These are phyloP conservation scores for Leccinum truebloodii DNA, from an alignment of 768 basidiomycete genomes.

Conservation along the genomic window DNA sequence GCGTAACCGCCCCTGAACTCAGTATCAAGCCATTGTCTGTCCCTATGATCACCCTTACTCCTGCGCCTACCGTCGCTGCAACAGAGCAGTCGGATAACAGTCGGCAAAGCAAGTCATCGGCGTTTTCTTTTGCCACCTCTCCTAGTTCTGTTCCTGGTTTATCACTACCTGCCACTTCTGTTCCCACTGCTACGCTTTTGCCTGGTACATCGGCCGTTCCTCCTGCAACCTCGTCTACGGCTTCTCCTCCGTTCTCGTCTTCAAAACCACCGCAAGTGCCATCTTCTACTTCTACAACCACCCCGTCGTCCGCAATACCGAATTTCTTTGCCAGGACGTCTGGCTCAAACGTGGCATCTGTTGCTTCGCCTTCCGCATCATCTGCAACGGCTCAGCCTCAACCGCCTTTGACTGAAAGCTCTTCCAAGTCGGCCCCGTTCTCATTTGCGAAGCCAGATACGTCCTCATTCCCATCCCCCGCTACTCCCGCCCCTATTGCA, in stretches of 20 bases:
- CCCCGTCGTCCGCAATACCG: slow-evolving; percentile 20
- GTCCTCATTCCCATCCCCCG: slow-evolving; percentile 26
- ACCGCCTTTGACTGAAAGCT: slow-evolving; percentile 7
- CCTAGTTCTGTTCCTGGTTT: slow-evolving; percentile 10
- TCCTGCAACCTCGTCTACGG: slow-evolving; percentile 12
- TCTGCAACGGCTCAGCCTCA: slow-evolving; percentile 12
- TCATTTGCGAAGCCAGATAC: slow-evolving; percentile 20
- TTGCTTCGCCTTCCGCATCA: slow-evolving; percentile 7
- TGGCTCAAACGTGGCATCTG: slow-evolving; percentile 8
- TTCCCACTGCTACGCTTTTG: slow-evolving; percentile 13
- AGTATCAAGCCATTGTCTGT: slow-evolving; percentile 21
- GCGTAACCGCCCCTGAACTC: slow-evolving; percentile 26
- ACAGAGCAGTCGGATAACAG: slow-evolving; percentile 8
- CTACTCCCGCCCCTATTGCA: slow-evolving; percentile 6
- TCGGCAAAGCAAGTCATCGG: slow-evolving; percentile 19
- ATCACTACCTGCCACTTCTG: not conserved
- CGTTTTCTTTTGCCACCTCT: slow-evolving; percentile 18
- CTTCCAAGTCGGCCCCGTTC: slow-evolving; percentile 14
- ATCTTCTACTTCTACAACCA: slow-evolving; percentile 1
- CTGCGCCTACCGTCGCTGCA: slow-evolving; percentile 18
- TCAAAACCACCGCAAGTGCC: slow-evolving; percentile 15
- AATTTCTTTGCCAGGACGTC: slow-evolving; percentile 36
- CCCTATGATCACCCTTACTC: slow-evolving; percentile 31
- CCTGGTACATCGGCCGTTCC: slow-evolving; percentile 10
- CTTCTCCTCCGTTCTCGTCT: slow-evolving; percentile 18